These are phyloP conservation scores for Mycena albidolilacea DNA, from an alignment of 768 basidiomycete species.

Conservation along the genomic window DNA sequence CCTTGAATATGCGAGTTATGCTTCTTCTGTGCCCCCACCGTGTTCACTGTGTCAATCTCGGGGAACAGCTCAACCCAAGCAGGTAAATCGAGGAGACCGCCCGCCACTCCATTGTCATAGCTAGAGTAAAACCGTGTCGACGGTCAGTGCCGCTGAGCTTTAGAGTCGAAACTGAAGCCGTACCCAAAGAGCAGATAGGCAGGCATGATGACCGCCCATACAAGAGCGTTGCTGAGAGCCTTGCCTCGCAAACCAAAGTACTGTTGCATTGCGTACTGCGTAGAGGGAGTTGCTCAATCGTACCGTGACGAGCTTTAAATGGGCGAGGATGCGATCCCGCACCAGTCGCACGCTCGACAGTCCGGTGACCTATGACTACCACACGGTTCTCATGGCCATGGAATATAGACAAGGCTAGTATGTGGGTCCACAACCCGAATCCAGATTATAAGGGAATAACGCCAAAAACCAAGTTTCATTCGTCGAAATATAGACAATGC, in stretches of 20 bases:
- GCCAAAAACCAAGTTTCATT: background rate
- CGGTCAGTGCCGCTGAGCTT: background rate
- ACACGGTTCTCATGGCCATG: background rate
- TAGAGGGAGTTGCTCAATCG: background rate
- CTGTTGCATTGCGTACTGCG: constrained; percentile 23
- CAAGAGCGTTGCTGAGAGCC: constrained; percentile 35
- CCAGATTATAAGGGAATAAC: background rate
- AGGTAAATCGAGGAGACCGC: constrained; percentile 38
- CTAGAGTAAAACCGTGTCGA: background rate
- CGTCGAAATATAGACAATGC: background rate
- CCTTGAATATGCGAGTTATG: constrained; percentile 36
- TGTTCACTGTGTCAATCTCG: constrained; percentile 33
- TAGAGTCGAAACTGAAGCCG: background rate
- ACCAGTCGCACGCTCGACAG: background rate
- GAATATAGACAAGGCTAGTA: no score
- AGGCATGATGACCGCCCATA: constrained; percentile 39
- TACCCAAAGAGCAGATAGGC: constrained; percentile 37
- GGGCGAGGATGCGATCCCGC: background rate
- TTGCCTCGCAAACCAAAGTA: constrained; percentile 40
- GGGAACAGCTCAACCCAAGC: constrained; percentile 37
- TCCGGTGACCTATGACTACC: constrained; percentile 4
- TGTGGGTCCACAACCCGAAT: no score
- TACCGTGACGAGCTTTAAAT: background rate
- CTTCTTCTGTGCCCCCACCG: constrained; percentile 26
- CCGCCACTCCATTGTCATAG: constrained; percentile 34